phyloP scores from a whole-genome alignment of 305 asterid genomes.

The Solanum hybrid region DNA sequence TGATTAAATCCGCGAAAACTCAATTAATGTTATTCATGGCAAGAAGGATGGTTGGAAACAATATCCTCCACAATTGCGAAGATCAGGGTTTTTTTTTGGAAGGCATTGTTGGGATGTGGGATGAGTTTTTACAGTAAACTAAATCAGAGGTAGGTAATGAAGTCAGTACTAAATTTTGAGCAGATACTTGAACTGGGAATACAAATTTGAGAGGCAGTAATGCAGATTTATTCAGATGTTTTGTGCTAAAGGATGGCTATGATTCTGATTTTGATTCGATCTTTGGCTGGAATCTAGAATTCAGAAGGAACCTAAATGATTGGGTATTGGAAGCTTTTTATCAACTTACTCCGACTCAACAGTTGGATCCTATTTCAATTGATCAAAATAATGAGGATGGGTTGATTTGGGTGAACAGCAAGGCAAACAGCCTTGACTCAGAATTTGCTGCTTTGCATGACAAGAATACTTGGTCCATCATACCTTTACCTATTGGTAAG shows the following conservation, averaged over 20 bases:
- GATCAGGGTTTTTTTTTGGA: not conserved
- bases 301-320: not conserved
- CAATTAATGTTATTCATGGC: not conserved
- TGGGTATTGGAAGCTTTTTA: not conserved
- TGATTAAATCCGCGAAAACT: not conserved
- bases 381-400: not conserved
- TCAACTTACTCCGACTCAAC: not conserved
- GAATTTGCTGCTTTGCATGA: not conserved
- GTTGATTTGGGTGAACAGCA: not conserved
- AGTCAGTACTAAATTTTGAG: not conserved
- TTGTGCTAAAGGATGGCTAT: not conserved
- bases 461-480: not conserved
- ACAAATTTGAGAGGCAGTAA: not conserved
- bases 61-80: not conserved
- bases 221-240: not conserved
- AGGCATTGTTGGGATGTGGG: not conserved
- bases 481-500: not conserved
- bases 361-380: not conserved
- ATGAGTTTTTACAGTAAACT: not conserved
- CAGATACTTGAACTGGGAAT: not conserved
- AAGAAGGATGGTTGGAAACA: not conserved
- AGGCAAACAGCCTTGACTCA: not conserved
- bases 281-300: not conserved
- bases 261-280: not conserved
- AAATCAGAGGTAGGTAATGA: not conserved